phyloP scores from a whole-genome alignment of 2,329 filamentous ascomycete species.

The Claviceps capensis region DNA sequence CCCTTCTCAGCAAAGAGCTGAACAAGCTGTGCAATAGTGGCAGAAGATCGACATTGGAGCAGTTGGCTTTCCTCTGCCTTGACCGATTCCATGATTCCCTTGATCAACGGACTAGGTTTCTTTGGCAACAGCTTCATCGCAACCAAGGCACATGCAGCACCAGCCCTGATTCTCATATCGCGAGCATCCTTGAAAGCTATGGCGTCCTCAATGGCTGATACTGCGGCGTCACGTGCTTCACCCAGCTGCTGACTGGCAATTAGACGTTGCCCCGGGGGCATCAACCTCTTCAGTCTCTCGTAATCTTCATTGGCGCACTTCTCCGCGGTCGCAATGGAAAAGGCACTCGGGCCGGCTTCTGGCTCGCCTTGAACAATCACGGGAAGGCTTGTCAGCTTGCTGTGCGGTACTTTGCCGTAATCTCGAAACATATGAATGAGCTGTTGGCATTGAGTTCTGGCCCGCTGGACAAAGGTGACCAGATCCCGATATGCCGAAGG shows the following conservation, averaged over 20 bases:
- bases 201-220: slow-evolving; percentile 65
- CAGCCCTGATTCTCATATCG: slow-evolving; percentile 75
- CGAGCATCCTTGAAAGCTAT: slow-evolving; percentile 64
- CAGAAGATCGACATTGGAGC: slow-evolving; percentile 74
- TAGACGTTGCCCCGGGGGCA: slow-evolving; percentile 77
- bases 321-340: slow-evolving; percentile 77
- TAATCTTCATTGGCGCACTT: slow-evolving; percentile 78
- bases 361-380: slow-evolving; percentile 89
- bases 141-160: slow-evolving; percentile 75
- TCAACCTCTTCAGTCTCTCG: slow-evolving; percentile 74
- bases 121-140: slow-evolving; percentile 81
- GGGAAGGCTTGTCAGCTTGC: slow-evolving; percentile 66
- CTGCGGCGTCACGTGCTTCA: slow-evolving; percentile 59
- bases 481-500: slow-evolving; percentile 80
- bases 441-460: slow-evolving; percentile 81
- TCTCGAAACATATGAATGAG: slow-evolving; percentile 86
- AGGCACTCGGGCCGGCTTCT: slow-evolving; percentile 83
- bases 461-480: slow-evolving; percentile 77
- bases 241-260: slow-evolving; percentile 67
- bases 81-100: slow-evolving; percentile 95
- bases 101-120: slow-evolving; percentile 86
- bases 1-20: slow-evolving; percentile 70
- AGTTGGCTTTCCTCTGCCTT: slow-evolving; percentile 88
- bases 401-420: slow-evolving; percentile 64
- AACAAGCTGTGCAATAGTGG: slow-evolving; percentile 74